A percentile compares a stretch with the other conserved stretches of the same genome.
These are phyloP conservation scores for Dothistroma pini DNA, from an alignment of 2,329 filamentous ascomycete species.

Conservation along the genomic window DNA sequence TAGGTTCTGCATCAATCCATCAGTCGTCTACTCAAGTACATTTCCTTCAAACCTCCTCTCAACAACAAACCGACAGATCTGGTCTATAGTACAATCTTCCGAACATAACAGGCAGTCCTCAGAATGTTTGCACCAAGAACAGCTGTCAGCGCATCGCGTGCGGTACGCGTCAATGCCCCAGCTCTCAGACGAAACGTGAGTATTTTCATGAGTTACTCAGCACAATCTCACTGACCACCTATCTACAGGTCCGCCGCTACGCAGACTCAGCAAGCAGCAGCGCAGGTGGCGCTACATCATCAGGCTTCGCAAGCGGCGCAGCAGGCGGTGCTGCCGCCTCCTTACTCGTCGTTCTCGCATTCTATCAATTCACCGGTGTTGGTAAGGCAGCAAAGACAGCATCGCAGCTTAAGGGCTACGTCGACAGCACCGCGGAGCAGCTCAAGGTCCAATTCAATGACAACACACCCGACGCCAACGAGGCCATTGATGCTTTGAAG, in stretches of 20 bases:
- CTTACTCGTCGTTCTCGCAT: conserved; percentile 47
- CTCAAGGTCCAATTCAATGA: conserved; percentile 45
- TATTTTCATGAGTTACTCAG: neutral
- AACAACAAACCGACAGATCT: neutral
- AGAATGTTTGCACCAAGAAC: conserved; percentile 12
- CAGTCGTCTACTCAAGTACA: neutral
- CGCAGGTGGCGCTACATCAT: conserved; percentile 4
- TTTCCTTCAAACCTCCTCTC: neutral
- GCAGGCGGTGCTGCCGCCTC: conserved; percentile 49
- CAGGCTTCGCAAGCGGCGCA: neutral
- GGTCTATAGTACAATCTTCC: neutral
- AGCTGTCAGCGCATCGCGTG: conserved; percentile 11
- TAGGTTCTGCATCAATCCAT: neutral
- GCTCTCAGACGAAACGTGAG: conserved; percentile 4
- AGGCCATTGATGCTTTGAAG: conserved; percentile 64
- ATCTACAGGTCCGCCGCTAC: conserved; percentile 9
- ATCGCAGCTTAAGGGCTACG: conserved; percentile 54
- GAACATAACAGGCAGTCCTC: neutral
- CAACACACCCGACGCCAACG: conserved; percentile 59
- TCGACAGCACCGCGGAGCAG: conserved; percentile 57
- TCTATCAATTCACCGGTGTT: conserved; percentile 52
- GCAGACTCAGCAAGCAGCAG: conserved; percentile 9
- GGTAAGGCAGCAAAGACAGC: conserved; percentile 39
- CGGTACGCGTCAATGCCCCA: conserved; percentile 12
- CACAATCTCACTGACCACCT: conserved; percentile 2